Conservation (phyloP, 306 rosid species). For the Arachis stenosperma region DNA sequence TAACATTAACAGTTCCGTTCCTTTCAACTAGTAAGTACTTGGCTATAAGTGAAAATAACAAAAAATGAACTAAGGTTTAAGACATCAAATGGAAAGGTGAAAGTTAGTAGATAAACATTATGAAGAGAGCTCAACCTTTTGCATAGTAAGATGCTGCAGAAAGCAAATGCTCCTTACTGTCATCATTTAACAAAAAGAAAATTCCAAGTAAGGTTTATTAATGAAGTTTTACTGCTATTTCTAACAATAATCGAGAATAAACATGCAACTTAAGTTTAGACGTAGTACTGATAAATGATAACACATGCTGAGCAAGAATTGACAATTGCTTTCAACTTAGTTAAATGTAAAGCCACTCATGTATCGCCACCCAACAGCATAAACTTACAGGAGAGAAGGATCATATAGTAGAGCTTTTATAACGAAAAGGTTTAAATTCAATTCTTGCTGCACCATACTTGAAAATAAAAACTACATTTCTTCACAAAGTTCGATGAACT, state of each 20-base stretch:
- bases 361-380: too few relatives aligned
- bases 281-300: background rate
- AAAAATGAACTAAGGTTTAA: conserved; percentile 29
- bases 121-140: conserved; percentile 58
- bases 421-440: too few relatives aligned
- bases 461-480: too few relatives aligned
- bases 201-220: conserved; percentile 10
- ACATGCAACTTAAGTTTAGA: conserved; percentile 25
- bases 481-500: too few relatives aligned
- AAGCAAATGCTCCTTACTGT: conserved; percentile 61
- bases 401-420: too few relatives aligned
- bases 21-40: conserved; percentile 88
- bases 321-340: background rate
- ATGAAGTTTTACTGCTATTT: conserved; percentile 31
- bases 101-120: conserved; percentile 11
- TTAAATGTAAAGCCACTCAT: too few relatives aligned
- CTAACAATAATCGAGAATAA: conserved; percentile 27
- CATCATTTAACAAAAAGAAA: conserved; percentile 16
- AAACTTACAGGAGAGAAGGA: too few relatives aligned
- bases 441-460: too few relatives aligned
- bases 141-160: conserved; percentile 63
- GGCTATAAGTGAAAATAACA: conserved; percentile 48
- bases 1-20: conserved; percentile 59
- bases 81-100: conserved; percentile 30
- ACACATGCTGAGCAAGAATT: background rate